Evolutionary conservation across 805 yeast genomes (phyloP), one percentile per base, ranked within the genome.

Genomic region (Candida parachauliodes): DNA sequence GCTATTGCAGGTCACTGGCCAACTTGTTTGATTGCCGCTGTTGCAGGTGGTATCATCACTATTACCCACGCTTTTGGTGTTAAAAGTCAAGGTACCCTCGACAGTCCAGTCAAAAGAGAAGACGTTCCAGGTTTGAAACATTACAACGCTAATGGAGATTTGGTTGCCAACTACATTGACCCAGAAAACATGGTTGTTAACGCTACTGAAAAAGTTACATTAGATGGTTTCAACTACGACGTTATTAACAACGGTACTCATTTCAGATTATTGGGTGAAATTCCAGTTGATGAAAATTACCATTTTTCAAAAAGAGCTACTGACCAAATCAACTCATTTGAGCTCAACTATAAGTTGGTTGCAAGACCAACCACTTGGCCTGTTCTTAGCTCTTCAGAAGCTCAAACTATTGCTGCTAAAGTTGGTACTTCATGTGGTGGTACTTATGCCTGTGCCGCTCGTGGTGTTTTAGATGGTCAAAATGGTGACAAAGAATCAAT

Each of bases 161-260:
- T 27, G 16, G 30, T 27, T 15, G 30, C 30, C 10, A 27, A 27
- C 30, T 27, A 27, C 30, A 27, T 27, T 27, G 30, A 27, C 30
- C 30, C 30, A 27, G 30, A 27, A 14, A 27, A 27, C 30, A 27
- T 27, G 30, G 30, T 27, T 15, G 14, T 27, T 11, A 14, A 14
- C 14, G 30, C 7, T 16, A 15, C 19, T 8, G 30, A 27, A 27
- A 27, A 27, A 27, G 30, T 27, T 11, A 27, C n/a, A 17, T 27
- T 12, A 5, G n/a, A 12, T 5, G 30, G 30, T 27, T 27, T 12
- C 16, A 14, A 27, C 16, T 27, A 27, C 16, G 30, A 27, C 14
- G 30, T 27, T 15, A 27, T 27, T 10, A 27, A 27, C 19, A 27
- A 27, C 15, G 30, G 30, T 27, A 27, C 30, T 27, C 30, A 27